These are phyloP conservation scores for Phaffomyces opuntiae DNA, from an alignment of 805 yeast genomes.

Conservation along the genomic window DNA sequence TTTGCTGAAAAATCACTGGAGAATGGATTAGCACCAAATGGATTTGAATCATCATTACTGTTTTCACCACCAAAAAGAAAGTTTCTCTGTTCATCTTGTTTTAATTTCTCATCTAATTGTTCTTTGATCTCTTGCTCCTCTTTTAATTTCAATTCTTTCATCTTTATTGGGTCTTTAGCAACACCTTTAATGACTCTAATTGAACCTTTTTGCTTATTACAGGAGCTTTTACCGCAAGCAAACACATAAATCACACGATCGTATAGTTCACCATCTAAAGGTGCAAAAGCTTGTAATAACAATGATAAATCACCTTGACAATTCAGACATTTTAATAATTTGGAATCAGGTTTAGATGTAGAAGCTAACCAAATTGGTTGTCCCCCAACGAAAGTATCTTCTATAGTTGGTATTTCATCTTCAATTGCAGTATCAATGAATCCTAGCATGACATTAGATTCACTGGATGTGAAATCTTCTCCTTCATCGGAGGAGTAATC, in stretches of 20 bases:
- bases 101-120: slow-evolving; percentile 36
- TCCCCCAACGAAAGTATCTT: slow-evolving; percentile 83
- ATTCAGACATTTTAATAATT: slow-evolving; percentile 51
- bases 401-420: slow-evolving; percentile 38
- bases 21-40: slow-evolving; percentile 32
- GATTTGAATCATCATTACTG: slow-evolving; percentile 28
- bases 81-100: slow-evolving; percentile 35
- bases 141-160: slow-evolving; percentile 33
- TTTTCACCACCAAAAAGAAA: slow-evolving; percentile 22
- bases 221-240: slow-evolving; percentile 55
- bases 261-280: slow-evolving; percentile 62
- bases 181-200: slow-evolving; percentile 76
- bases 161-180: slow-evolving; percentile 45
- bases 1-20: slow-evolving; percentile 23
- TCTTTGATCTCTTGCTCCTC: slow-evolving; percentile 34
- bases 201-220: slow-evolving; percentile 65
- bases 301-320: slow-evolving; percentile 62
- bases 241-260: slow-evolving; percentile 80
- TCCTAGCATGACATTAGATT: slow-evolving; percentile 47
- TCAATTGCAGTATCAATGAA: slow-evolving; percentile 53
- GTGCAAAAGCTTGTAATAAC: slow-evolving; percentile 74
- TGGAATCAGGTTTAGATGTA: slow-evolving; percentile 47
- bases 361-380: slow-evolving; percentile 64
- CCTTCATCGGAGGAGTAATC: slow-evolving; percentile 51
- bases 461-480: slow-evolving; percentile 14